Evolutionary conservation across 2,329 filamentous ascomycete genomes (phyloP).

Genomic region (Rugonectria rugulosa): DNA sequence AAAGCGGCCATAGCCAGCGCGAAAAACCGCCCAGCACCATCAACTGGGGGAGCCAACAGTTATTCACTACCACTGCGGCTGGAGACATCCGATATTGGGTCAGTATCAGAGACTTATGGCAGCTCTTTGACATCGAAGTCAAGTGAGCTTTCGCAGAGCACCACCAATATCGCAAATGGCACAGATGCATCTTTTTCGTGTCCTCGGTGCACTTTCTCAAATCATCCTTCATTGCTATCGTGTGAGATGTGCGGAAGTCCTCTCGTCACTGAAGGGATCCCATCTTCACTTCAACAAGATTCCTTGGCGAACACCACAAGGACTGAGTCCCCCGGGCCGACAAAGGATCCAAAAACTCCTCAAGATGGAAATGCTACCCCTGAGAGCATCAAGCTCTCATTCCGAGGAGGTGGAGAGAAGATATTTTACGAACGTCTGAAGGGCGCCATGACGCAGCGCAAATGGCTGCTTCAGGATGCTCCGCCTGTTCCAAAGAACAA

Average conservation of each 20-base stretch:
- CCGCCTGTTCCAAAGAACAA: slow-evolving; percentile 80
- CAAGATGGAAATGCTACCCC: slow-evolving; percentile 60
- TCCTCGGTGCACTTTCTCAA: slow-evolving; percentile 90
- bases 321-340: slow-evolving; percentile 81
- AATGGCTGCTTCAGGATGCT: slow-evolving; percentile 92
- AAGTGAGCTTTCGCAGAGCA: background rate
- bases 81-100: slow-evolving; percentile 20
- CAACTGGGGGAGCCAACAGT: slow-evolving; percentile 18
- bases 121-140: slow-evolving; percentile 5
- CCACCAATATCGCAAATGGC: slow-evolving; percentile 15
- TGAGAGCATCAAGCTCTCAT: slow-evolving; percentile 90
- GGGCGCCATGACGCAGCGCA: slow-evolving; percentile 85
- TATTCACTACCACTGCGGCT: slow-evolving; percentile 44
- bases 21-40: slow-evolving; percentile 56
- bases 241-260: slow-evolving; percentile 93
- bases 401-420: slow-evolving; percentile 87
- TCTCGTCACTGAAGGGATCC: slow-evolving; percentile 63
- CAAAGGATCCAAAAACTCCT: slow-evolving; percentile 53
- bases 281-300: slow-evolving; percentile 42
- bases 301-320: slow-evolving; percentile 53
- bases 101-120: slow-evolving; percentile 19
- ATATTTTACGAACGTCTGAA: slow-evolving; percentile 91
- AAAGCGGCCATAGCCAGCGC: slow-evolving; percentile 86
- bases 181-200: slow-evolving; percentile 66
- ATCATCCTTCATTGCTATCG: slow-evolving; percentile 83